Evolutionary conservation across 1,284 basidiomycete genomes (phyloP).

Genomic region (Ustilago nuda): DNA sequence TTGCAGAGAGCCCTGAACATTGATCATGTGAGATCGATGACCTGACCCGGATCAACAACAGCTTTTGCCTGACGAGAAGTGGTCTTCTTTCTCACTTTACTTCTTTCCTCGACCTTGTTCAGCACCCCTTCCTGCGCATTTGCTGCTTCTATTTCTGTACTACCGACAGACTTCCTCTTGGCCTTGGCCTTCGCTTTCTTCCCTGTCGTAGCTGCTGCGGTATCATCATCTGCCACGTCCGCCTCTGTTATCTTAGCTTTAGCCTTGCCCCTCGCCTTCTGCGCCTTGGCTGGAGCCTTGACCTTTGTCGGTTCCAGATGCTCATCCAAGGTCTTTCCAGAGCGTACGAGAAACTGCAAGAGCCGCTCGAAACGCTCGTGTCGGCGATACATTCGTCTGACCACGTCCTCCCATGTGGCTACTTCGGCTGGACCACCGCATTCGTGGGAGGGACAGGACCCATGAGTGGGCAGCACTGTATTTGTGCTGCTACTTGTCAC

Average conservation of each 20-base stretch:
- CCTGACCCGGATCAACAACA: not conserved
- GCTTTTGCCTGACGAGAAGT: slow-evolving; percentile 11
- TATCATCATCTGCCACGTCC: not conserved
- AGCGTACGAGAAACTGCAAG: slow-evolving; percentile 22
- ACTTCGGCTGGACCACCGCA: not conserved
- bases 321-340: slow-evolving; percentile 22
- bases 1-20: not conserved
- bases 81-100: not conserved
- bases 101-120: slow-evolving; percentile 7
- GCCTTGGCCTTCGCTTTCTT: slow-evolving; percentile 19
- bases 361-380: slow-evolving; percentile 45
- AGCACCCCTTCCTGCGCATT: not conserved
- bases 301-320: slow-evolving; percentile 13
- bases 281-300: not conserved
- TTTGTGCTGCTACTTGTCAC: slow-evolving; percentile 5
- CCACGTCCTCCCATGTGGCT: slow-evolving; percentile 51
- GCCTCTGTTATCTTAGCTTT: not conserved
- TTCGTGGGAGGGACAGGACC: slow-evolving; percentile 36
- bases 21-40: slow-evolving; percentile 34
- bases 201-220: not conserved
- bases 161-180: slow-evolving; percentile 6
- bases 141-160: not conserved
- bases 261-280: slow-evolving; percentile 6
- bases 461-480: slow-evolving; percentile 49
- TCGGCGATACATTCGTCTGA: slow-evolving; percentile 48